A percentile compares a stretch with the other conserved stretches of the same genome.
phyloP scores from a whole-genome alignment of 176 grass and related monocot species.

The Musa beccarii region DNA sequence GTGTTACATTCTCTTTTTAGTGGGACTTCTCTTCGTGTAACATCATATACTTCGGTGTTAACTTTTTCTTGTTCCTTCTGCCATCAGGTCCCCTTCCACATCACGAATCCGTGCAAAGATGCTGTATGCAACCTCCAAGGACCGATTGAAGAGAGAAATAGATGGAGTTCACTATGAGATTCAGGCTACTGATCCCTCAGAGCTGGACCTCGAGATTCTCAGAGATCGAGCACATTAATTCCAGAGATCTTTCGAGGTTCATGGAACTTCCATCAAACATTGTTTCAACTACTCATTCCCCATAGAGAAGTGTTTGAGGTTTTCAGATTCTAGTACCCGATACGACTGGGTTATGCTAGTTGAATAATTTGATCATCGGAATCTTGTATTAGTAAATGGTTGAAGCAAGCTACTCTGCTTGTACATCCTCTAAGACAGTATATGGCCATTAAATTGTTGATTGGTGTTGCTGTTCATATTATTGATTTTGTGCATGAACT shows the following conservation, averaged over 20 bases:
- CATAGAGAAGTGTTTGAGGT: neutral
- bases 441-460: too few species aligned
- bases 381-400: neutral
- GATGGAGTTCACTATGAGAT: constrained; percentile 95
- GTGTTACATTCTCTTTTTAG: neutral
- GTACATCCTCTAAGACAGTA: neutral
- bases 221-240: constrained; percentile 68
- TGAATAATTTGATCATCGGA: neutral
- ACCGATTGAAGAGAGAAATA: constrained; percentile 70
- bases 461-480: too few species aligned
- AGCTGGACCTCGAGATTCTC: constrained; percentile 67
- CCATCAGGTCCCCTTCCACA: constrained; percentile 54
- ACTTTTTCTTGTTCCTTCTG: neutral
- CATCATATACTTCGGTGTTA: neutral
- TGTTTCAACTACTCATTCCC: neutral
- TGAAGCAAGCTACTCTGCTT: neutral
- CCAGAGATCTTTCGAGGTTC: neutral
- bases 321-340: neutral
- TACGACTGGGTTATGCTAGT: neutral
- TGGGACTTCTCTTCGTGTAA: neutral
- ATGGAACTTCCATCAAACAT: neutral
- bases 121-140: constrained; percentile 92
- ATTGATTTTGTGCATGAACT: too few species aligned
- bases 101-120: constrained; percentile 94
- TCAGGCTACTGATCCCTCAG: constrained; percentile 75